phyloP scores from a whole-genome alignment of 371 early-diverging fungal species.

The Mortierella sp. region DNA sequence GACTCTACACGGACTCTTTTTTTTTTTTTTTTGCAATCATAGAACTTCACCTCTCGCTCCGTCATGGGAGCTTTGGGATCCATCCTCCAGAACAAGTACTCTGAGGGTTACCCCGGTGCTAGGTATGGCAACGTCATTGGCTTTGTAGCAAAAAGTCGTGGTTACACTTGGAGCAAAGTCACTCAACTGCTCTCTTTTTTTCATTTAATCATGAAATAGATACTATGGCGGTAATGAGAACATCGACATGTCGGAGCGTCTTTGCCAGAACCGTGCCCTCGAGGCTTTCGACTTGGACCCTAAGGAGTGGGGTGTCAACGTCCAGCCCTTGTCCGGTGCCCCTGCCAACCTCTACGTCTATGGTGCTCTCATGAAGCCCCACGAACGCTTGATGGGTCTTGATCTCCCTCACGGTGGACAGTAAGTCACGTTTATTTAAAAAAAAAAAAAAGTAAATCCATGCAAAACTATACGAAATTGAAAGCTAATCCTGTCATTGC shows the following conservation, averaged over 20 bases:
- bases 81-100: conserved; percentile 99
- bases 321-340: conserved; percentile 97
- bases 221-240: conserved; percentile 99
- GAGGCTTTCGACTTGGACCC: conserved; percentile 91
- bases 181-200: background rate
- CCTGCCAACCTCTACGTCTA: conserved; percentile 99
- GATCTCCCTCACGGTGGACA: conserved; percentile 99
- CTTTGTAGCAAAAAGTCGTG: too few relatives aligned
- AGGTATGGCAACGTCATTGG: conserved; percentile 61
- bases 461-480: too few relatives aligned
- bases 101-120: conserved; percentile 98
- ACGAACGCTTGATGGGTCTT: conserved; percentile 99
- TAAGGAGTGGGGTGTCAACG: conserved; percentile 99
- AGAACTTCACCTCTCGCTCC: conserved; percentile 98
- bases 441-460: too few relatives aligned
- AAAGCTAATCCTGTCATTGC: too few relatives aligned
- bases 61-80: conserved; percentile 98
- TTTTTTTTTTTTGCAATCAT: conserved; percentile 11
- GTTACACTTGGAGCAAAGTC: background rate
- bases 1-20: too few relatives aligned
- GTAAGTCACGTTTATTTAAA: conserved; percentile 64
- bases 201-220: conserved; percentile 49
- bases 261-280: conserved; percentile 97
- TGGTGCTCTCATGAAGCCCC: conserved; percentile 95
- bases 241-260: conserved; percentile 95